Evolutionary conservation across 345 rosid genomes (phyloP).

Genomic region (Salix caprea): DNA sequence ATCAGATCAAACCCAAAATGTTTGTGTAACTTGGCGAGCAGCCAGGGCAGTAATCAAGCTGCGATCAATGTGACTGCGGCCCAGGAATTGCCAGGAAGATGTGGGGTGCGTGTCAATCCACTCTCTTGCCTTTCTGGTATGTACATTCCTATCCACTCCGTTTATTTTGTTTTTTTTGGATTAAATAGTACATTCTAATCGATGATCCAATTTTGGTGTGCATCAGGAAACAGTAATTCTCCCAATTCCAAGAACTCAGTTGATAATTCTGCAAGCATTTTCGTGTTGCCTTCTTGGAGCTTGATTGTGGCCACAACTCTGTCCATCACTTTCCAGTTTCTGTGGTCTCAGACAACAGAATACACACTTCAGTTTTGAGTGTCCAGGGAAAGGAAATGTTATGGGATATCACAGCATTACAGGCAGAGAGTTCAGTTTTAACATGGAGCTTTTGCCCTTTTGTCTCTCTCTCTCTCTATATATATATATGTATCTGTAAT

Average conservation of each 20-base stretch:
- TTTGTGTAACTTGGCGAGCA: conserved; percentile 59
- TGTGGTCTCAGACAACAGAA: not conserved
- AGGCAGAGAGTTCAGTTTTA: no score
- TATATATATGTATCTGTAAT: no score
- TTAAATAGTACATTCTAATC: not conserved
- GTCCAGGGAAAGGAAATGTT: no score
- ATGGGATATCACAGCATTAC: no score
- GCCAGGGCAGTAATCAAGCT: conserved; percentile 43
- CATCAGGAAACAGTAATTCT: not conserved
- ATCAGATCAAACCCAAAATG: conserved; percentile 52
- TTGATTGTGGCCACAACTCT: not conserved
- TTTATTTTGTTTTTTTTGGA: not conserved
- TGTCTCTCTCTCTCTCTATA: no score
- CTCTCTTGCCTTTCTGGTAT: conserved; percentile 38
- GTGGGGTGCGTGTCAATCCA: conserved; percentile 68
- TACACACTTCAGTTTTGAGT: not conserved
- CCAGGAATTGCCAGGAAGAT: conserved; percentile 60
- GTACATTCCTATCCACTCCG: not conserved
- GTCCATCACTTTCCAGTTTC: not conserved
- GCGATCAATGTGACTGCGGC: conserved; percentile 61
- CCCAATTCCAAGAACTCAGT: conserved; percentile 10
- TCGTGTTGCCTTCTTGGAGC: conserved; percentile 1
- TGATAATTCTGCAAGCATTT: conserved; percentile 1
- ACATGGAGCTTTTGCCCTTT: no score
- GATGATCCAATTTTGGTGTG: not conserved